Evolutionary conservation across 2,329 filamentous ascomycete genomes (phyloP), one percentile per base, ranked within the genome.

Genomic region (Neofusicoccum parvum): DNA sequence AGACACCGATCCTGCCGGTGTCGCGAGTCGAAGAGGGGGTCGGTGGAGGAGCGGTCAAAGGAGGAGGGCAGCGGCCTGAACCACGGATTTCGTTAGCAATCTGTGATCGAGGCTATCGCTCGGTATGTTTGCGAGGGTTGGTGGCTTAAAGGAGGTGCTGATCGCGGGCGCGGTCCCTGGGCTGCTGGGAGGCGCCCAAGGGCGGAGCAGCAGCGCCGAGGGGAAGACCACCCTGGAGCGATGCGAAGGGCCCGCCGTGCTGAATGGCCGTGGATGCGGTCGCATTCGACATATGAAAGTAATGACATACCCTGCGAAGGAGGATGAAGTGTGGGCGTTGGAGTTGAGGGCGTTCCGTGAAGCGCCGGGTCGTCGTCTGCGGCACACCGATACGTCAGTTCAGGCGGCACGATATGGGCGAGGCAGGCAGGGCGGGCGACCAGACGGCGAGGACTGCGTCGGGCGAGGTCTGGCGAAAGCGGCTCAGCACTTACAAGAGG

Each of bases 1-100:
- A 54, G 48, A 68, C 70, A 75, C 74, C 72, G 74, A 75, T 72
- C 71, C 73, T 71, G 75, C 74, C 75, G 74, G 75, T 76, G 76
- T 79, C 75, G 75, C 75, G 77, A 78, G 70, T 41, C 15, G 54
- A 62, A 65, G 64, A 65, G 64, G 64, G 74, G 72, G 67, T 70
- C 66, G 72, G 69, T 68, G 70, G 64, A 58, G 64, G 54, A 71
- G 70, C 71, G 68, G 70, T 72, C 71, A 72, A 72, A 71, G 70
- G 73, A 69, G 66, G 67, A 69, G 72, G 72, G 71, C 71, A 71
- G 66, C 68, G 63, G 63, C 67, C 64, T 65, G 48, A 34, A 46
- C 54, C 46, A 54, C 46, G 36, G 43, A 51, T 60, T 45, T 23
- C 23, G 64, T 65, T 53, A 65, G 65, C 59, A 64, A 58, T 56